Evolutionary conservation across 164 flowering plant genomes (phyloP).

Genomic region (Vitis amurensis): DNA sequence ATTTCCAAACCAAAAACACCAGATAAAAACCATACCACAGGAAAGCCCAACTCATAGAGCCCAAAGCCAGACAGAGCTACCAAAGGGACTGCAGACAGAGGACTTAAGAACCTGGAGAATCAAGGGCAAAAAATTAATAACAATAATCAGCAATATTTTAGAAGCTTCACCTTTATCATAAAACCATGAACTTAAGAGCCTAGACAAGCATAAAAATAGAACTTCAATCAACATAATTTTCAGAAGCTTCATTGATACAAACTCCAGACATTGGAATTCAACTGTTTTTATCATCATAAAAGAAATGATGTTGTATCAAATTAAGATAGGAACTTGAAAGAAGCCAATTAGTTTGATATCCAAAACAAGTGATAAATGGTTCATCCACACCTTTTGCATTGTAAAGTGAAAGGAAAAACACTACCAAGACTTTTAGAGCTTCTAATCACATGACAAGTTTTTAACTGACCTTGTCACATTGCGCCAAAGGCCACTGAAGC

Average conservation of each 20-base stretch:
- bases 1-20: neutral
- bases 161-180: neutral
- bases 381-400: neutral
- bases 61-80: constrained; percentile 86
- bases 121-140: neutral
- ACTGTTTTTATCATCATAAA: no score
- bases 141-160: neutral
- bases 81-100: constrained; percentile 84
- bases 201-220: neutral
- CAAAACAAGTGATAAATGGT: neutral
- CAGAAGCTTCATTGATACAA: no score
- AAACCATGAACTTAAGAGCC: neutral
- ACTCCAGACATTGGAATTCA: no score
- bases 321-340: no score
- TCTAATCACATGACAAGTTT: neutral
- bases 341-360: no score
- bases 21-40: constrained; percentile 55
- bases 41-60: constrained; percentile 82
- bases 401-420: neutral
- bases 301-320: no score
- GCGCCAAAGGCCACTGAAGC: constrained; percentile 97
- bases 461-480: constrained; percentile 68
- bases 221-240: neutral
- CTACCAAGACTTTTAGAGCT: no score
- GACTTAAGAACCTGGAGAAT: constrained; percentile 71